phyloP scores from a whole-genome alignment of 768 basidiomycete genomes.

The Galerina sulciceps region DNA sequence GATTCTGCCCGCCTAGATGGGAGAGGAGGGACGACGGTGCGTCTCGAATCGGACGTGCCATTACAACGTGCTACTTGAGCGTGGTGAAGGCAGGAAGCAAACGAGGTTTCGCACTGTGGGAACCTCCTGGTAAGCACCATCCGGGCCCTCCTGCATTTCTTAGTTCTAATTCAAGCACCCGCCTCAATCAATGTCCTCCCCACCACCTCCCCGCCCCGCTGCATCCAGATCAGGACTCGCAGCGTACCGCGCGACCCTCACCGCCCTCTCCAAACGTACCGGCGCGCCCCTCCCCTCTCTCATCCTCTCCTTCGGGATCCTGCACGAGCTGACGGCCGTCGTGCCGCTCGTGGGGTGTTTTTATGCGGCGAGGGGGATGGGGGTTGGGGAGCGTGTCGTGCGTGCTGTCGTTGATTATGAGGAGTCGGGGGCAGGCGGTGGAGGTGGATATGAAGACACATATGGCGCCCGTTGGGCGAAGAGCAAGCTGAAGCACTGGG shows the following conservation, averaged over 20 bases:
- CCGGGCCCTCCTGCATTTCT: background rate
- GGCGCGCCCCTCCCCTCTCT: constrained; percentile 80
- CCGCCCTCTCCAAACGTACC: constrained; percentile 66
- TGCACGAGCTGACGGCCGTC: constrained; percentile 87
- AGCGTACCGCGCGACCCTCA: constrained; percentile 58
- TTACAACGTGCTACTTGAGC: no score
- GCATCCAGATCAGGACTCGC: constrained; percentile 40
- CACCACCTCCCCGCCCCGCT: constrained; percentile 3
- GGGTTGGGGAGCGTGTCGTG: constrained; percentile 72
- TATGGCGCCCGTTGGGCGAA: constrained; percentile 38
- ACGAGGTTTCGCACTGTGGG: no score
- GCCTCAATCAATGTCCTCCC: background rate
- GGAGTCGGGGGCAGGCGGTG: no score
- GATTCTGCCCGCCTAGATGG: no score
- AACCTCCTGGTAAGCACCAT: no score
- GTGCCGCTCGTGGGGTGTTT: constrained; percentile 77
- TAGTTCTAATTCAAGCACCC: background rate
- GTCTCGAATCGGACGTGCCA: no score
- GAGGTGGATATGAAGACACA: no score
- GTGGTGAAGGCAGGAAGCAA: no score
- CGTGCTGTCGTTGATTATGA: constrained; percentile 28
- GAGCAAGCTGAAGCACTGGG: constrained; percentile 56
- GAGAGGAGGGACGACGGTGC: no score
- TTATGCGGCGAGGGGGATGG: constrained; percentile 66
- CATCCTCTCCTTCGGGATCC: constrained; percentile 73